Evolutionary conservation across 805 yeast genomes (phyloP), one percentile per base, ranked within the genome.

Genomic region (Isabelozyma heimii): DNA sequence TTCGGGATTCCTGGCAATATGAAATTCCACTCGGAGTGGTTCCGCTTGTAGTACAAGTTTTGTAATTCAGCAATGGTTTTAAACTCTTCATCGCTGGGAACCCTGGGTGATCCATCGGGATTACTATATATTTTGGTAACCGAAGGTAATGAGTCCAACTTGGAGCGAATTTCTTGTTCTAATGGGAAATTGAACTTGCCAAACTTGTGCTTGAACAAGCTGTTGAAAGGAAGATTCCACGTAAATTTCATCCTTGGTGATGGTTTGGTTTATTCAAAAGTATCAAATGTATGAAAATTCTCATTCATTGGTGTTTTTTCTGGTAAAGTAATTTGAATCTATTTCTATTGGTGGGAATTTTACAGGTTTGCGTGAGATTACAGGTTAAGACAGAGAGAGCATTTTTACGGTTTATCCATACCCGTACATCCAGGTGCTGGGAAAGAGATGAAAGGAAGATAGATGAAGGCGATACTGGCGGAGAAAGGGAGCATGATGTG

Each of bases 51-150:
- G 48, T 82, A 78, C 57, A 87, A 74, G 47, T 79, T 73, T 55
- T 85, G 87, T 59, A 89, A 76, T 56, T 81, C 85, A 16, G 92
- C 90, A 48, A 88, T 81, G 42, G 81, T 80, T 66, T 85, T 82
- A 60, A 87, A 76, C 70, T 89, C 94, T 38, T 70, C 68, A 59
- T 89, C 95, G 27, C 77, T 66, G 44, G 91, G 92, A 17, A 75
- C 79, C 55, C 91, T 77, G 46, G 85, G 80, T 9, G 89, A 71
- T 6, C 95, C 96, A 62, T 89, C 92, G 44, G 85, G 79, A 65
- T 85, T 85, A 62, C 84, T 81, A 66, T 83, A 89, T 54, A 87
- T 75, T 62, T 82, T 79, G 48, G 85, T 79, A 30, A 86, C 80
- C 27, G 83, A 77, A 24, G 91, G 86, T 47, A 87, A 74, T 20